Base-by-base conservation (phyloP, 2,329 filamentous ascomycete species). In the Botrytis paeoniae region DNA sequence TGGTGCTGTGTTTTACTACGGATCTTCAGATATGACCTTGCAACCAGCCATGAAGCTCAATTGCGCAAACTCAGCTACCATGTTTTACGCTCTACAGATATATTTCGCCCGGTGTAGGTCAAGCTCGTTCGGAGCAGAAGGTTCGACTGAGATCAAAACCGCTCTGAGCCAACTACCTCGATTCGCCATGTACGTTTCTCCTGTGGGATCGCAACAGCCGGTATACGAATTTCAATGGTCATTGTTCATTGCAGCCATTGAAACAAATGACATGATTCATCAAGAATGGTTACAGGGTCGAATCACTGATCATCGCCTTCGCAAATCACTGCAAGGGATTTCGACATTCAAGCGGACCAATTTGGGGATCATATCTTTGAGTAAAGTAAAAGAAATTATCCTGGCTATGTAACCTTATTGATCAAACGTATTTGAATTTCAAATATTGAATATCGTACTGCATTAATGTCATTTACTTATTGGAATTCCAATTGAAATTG, bases 141-240 rank as follows among this genome's bases (percentile, higher is more conserved):
- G 7, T 32, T 12, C 45, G 9, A 60, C 18, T n/a, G 60, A 71
- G 37, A 39, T 54, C 22, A 39, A 51, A 63, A n/a, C 60, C 29
- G 22, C 43, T 9, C 69, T 71, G 2, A 61, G 61, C 16, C 73
- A 75, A 37, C 54, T 75, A 4, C 32, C 73, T 20, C 43, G 60
- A 1, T 73, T 68, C 41, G 72, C 68, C 10, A 57, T 70, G 37
- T 64, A 70, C 12, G 45, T 73, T 43, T 73, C 69, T 60, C 45
- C 45, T 32, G 57, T n/a, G 9, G 72, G 68, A 18, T 41, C 45
- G 10, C 43, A 69, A 25, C 73, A 75, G 22, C 72, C 68, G 2
- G 73, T 75, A 1, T 75, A 73, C 48, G 73, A 74, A 45, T 75
- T 75, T 43, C 75, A 75, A 64, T 76, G 75, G 75, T 72, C 74